A percentile compares a stretch with the other conserved stretches of the same genome.
phyloP scores from a whole-genome alignment of 306 rosid species.

The Pterocarpus santalinus region DNA sequence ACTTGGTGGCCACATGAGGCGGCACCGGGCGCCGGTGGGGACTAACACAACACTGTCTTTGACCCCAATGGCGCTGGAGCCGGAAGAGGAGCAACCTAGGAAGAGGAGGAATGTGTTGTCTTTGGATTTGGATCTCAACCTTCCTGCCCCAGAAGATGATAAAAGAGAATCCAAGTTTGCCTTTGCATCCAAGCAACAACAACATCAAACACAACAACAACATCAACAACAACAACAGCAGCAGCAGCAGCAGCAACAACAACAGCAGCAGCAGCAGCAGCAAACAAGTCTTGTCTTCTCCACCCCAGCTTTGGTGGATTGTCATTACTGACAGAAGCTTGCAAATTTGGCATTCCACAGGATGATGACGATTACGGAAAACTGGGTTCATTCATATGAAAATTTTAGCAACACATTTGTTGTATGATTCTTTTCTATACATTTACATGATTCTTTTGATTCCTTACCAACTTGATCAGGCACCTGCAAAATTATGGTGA shows the following conservation, averaged over 20 bases:
- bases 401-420: slow-evolving; percentile 42
- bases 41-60: slow-evolving; percentile 59
- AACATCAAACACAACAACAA: slow-evolving; percentile 45
- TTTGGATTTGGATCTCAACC: slow-evolving; percentile 95
- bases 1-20: slow-evolving; percentile 92
- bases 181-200: slow-evolving; percentile 70
- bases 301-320: slow-evolving; percentile 90
- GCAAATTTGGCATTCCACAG: slow-evolving; percentile 18
- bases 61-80: slow-evolving; percentile 62
- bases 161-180: slow-evolving; percentile 68
- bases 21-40: slow-evolving; percentile 69
- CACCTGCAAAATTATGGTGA: slow-evolving; percentile 21
- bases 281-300: slow-evolving; percentile 66
- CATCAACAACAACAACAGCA: slow-evolving; percentile 46
- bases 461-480: slow-evolving; percentile 48
- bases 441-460: slow-evolving; percentile 57
- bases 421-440: too few species aligned
- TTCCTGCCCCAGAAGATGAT: slow-evolving; percentile 96
- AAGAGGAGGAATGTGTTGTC: slow-evolving; percentile 61
- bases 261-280: slow-evolving; percentile 45
- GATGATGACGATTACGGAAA: slow-evolving; percentile 20
- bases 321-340: slow-evolving; percentile 73
- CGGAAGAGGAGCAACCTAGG: slow-evolving; percentile 56
- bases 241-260: slow-evolving; percentile 47
- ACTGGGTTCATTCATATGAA: slow-evolving; percentile 46